Conservation (phyloP, 306 rosid genomes). For the Citrullus colocynthis region DNA sequence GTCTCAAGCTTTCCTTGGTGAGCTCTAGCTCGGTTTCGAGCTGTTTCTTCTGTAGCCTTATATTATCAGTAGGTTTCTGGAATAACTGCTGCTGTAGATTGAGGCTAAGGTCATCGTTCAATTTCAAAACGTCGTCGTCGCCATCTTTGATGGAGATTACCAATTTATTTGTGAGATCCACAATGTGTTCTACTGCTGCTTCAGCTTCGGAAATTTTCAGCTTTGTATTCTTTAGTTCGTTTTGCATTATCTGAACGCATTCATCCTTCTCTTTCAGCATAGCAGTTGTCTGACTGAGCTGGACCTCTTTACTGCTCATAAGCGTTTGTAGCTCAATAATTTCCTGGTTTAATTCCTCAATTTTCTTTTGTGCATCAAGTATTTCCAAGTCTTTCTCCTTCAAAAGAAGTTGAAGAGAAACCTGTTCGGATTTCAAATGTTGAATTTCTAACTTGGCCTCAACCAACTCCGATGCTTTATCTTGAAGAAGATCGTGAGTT, state of each 20-base stretch:
- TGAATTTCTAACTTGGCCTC: constrained; percentile 77
- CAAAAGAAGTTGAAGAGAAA: constrained; percentile 50
- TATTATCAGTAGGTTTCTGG: constrained; percentile 33
- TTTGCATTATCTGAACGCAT: constrained; percentile 32
- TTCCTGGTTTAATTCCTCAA: constrained; percentile 49
- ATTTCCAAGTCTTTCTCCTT: constrained; percentile 79
- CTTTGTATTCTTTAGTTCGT: constrained; percentile 38
- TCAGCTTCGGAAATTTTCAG: constrained; percentile 59
- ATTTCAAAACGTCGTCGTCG: constrained; percentile 10
- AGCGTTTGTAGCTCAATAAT: constrained; percentile 54
- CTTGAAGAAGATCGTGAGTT: constrained; percentile 35
- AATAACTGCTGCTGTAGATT: constrained; percentile 20
- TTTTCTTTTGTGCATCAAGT: constrained; percentile 52
- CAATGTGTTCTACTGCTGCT: constrained; percentile 47
- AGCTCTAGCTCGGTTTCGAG: constrained; percentile 55
- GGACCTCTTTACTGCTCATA: constrained; percentile 51
- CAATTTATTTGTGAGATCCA: constrained; percentile 56
- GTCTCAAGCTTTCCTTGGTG: constrained; percentile 48
- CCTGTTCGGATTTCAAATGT: constrained; percentile 64
- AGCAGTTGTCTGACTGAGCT: constrained; percentile 56
- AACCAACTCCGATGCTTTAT: constrained; percentile 52
- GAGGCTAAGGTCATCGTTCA: constrained; percentile 18
- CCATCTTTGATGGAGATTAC: constrained; percentile 48
- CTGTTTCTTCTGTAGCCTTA: constrained; percentile 34
- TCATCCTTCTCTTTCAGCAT: constrained; percentile 79